Evolutionary conservation across 148 eudicot genomes (phyloP).

Genomic region (Gaultheria prostrata): DNA sequence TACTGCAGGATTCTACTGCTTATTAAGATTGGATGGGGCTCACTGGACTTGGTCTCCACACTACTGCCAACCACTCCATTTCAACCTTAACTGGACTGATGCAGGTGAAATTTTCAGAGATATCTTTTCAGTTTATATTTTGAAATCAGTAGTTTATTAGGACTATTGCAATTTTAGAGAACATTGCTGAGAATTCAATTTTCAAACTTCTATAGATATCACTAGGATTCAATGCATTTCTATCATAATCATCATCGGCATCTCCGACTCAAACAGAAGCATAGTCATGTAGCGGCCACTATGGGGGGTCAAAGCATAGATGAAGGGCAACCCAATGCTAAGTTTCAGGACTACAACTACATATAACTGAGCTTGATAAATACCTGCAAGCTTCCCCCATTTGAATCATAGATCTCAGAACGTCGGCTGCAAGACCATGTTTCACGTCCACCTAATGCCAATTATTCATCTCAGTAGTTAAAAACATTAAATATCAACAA

Average conservation of each 20-base stretch:
- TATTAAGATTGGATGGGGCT: background rate
- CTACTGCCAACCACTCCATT: background rate
- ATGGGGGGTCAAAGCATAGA: background rate
- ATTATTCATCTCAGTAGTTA: constrained; percentile 12
- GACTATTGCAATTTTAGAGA: background rate
- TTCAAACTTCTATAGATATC: background rate
- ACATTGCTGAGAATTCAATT: background rate
- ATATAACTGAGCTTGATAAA: background rate
- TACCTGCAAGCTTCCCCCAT: constrained; percentile 79
- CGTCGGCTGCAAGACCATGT: constrained; percentile 74
- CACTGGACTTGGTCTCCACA: background rate
- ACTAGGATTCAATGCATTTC: background rate
- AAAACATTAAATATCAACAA: background rate
- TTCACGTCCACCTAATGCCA: constrained; percentile 51
- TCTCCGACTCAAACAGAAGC: background rate
- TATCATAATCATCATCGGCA: background rate
- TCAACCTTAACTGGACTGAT: background rate
- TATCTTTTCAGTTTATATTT: background rate
- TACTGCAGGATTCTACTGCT: background rate
- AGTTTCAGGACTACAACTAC: background rate
- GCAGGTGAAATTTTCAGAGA: background rate
- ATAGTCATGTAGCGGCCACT: background rate
- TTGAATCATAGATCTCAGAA: constrained; percentile 56
- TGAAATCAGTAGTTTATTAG: background rate
- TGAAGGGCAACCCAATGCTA: background rate